Conservation (phyloP, 306 rosid species). For the Vicia sativa region DNA sequence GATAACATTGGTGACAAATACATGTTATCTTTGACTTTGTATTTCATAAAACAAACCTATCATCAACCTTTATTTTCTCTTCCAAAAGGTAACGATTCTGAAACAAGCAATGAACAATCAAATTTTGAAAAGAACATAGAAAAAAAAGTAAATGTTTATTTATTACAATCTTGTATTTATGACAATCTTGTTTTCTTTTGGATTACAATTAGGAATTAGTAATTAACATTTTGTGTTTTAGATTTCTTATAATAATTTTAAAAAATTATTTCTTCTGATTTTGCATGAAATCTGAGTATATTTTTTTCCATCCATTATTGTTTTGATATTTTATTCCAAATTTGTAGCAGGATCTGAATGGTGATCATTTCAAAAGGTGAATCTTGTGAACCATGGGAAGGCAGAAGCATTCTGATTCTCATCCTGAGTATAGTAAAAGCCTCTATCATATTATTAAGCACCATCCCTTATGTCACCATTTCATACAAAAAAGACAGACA, state of each 20-base stretch:
- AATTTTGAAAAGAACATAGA: background rate
- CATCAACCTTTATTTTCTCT: slow-evolving; percentile 10
- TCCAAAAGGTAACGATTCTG: background rate
- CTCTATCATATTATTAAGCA: slow-evolving; percentile 50
- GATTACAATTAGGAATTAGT: background rate
- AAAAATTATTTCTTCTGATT: no score
- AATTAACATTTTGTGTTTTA: background rate
- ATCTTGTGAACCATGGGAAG: slow-evolving; percentile 45
- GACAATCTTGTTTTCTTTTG: background rate
- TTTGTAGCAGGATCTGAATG: slow-evolving; percentile 35
- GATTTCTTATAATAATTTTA: no score
- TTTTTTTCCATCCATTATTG: background rate
- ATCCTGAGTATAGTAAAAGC: slow-evolving; percentile 40
- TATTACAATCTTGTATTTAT: slow-evolving; percentile 1
- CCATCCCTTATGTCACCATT: slow-evolving; percentile 48
- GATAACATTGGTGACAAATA: background rate
- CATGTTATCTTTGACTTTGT: slow-evolving; percentile 4
- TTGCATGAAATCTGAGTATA: background rate
- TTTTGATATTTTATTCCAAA: slow-evolving; percentile 16
- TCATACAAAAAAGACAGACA: slow-evolving; percentile 43
- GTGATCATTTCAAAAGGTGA: slow-evolving; percentile 20
- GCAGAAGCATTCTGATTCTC: slow-evolving; percentile 14
- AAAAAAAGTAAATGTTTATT: background rate
- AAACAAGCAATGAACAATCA: background rate
- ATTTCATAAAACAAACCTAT: background rate